Evolutionary conservation across 257 asterid genomes (phyloP).

Genomic region (Osmanthus fragrans): DNA sequence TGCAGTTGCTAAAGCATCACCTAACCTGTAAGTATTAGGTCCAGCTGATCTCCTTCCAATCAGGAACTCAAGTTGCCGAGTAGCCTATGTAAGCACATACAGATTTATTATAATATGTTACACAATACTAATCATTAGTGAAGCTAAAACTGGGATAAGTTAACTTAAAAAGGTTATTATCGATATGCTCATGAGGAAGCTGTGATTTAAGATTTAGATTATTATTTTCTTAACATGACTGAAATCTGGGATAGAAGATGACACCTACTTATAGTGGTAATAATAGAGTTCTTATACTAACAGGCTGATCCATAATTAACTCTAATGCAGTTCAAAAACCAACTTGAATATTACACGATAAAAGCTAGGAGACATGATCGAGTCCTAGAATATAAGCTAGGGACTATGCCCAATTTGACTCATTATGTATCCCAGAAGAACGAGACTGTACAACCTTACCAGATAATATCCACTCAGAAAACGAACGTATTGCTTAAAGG

Average conservation of each 20-base stretch:
- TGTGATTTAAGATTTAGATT: neutral
- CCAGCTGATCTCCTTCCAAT: conserved; percentile 50
- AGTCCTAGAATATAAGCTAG: neutral
- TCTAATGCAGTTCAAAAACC: neutral
- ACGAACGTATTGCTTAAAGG: conserved; percentile 70
- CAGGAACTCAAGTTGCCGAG: conserved; percentile 83
- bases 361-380: neutral
- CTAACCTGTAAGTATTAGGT: conserved; percentile 56
- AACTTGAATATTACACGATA: neutral
- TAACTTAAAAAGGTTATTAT: neutral
- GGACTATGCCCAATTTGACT: neutral
- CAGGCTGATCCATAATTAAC: neutral
- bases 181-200: neutral
- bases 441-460: conserved; percentile 35
- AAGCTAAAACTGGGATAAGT: neutral
- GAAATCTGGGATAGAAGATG: neutral
- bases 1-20: conserved; percentile 74
- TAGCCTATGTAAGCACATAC: conserved; percentile 47
- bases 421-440: neutral
- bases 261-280: neutral
- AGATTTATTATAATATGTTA: neutral
- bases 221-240: neutral
- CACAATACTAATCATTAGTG: conserved; percentile 9
- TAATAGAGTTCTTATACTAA: neutral
- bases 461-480: conserved; percentile 73